phyloP scores from a whole-genome alignment of 352 stramenopile genomes.

The Globisporangium splendens region DNA sequence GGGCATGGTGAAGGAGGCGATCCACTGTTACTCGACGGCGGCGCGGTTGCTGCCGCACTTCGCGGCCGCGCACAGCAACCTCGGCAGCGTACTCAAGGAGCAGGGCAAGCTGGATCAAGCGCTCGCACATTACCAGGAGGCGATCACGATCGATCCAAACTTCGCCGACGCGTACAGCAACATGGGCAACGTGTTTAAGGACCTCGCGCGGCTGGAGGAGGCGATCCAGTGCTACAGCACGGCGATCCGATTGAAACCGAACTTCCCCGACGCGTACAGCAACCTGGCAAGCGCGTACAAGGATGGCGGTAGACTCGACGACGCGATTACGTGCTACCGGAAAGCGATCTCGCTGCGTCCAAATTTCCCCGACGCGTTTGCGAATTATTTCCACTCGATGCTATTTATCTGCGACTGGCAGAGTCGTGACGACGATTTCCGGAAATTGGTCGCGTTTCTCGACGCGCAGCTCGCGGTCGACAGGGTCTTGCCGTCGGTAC shows the following conservation, averaged over 20 bases:
- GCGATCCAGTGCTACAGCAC: slow-evolving; percentile 89
- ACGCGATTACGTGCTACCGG: slow-evolving; percentile 92
- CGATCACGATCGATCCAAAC: slow-evolving; percentile 89
- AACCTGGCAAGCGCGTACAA: slow-evolving; percentile 93
- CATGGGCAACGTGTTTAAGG: slow-evolving; percentile 94
- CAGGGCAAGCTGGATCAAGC: slow-evolving; percentile 92
- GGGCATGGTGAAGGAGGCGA: slow-evolving; percentile 90
- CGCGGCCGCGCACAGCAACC: slow-evolving; percentile 91
- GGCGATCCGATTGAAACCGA: slow-evolving; percentile 86
- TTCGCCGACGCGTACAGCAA: slow-evolving; percentile 94
- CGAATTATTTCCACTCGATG: slow-evolving; percentile 92
- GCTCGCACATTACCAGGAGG: slow-evolving; percentile 92
- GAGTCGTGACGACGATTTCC: slow-evolving; percentile 74
- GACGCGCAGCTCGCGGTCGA: slow-evolving; percentile 20
- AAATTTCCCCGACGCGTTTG: slow-evolving; percentile 90
- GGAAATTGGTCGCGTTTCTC: slow-evolving; percentile 31
- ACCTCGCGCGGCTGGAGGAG: slow-evolving; percentile 84
- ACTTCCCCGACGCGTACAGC: slow-evolving; percentile 89
- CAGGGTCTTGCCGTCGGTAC: slow-evolving; percentile 73
- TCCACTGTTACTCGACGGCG: slow-evolving; percentile 92
- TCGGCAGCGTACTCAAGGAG: slow-evolving; percentile 93
- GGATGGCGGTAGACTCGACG: slow-evolving; percentile 81
- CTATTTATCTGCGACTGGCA: slow-evolving; percentile 92
- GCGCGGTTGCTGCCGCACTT: slow-evolving; percentile 90
- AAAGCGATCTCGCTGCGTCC: slow-evolving; percentile 88